Percentiles rank a stretch among this genome's conserved stretches.
Conservation (phyloP, 495 filamentous ascomycete species). For the Collariella sp. region DNA sequence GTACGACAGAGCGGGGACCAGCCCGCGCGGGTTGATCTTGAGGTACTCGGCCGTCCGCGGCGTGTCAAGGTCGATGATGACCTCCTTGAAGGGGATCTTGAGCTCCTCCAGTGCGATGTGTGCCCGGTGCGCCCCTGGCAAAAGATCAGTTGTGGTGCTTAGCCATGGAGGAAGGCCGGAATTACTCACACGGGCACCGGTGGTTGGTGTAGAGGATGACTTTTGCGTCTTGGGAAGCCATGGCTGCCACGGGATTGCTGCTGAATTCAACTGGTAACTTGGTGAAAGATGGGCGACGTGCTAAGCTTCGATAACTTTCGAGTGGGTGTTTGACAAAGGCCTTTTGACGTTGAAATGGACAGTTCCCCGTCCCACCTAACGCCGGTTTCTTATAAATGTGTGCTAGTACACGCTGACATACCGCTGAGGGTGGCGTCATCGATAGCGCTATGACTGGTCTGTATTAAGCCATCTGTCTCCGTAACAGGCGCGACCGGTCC, state of each 20-base stretch:
- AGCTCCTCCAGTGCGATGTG: slow-evolving; percentile 71
- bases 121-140: slow-evolving; percentile 60
- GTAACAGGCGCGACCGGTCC: no score
- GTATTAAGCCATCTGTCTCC: no score
- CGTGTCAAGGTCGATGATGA: slow-evolving; percentile 62
- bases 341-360: no score
- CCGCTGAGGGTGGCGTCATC: slow-evolving; percentile 20
- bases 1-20: slow-evolving; percentile 67
- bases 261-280: background rate
- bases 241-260: no score
- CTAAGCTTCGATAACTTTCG: background rate
- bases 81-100: slow-evolving; percentile 65
- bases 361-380: no score
- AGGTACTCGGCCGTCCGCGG: slow-evolving; percentile 81
- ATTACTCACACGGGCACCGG: slow-evolving; percentile 57
- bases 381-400: background rate
- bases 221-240: slow-evolving; percentile 30
- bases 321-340: background rate
- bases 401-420: slow-evolving; percentile 4
- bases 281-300: background rate
- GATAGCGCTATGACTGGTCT: slow-evolving; percentile 28
- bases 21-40: slow-evolving; percentile 74
- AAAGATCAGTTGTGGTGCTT: background rate
- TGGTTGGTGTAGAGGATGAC: slow-evolving; percentile 67
- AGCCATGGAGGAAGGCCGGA: no score